These are phyloP conservation scores for Lojkania enalia DNA, from an alignment of 2,329 filamentous ascomycete species.

Conservation along the genomic window DNA sequence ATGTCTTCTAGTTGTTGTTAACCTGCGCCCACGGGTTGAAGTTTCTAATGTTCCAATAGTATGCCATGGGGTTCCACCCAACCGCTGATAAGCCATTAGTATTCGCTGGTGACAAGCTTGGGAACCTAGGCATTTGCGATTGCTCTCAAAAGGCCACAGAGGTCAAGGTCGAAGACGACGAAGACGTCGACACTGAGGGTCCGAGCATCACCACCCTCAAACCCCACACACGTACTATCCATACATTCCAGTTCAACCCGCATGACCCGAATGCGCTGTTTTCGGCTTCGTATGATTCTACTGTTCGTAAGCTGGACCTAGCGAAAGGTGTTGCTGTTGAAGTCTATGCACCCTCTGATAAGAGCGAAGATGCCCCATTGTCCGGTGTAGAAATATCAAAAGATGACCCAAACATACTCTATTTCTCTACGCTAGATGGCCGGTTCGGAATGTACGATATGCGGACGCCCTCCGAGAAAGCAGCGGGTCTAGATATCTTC, in stretches of 20 bases:
- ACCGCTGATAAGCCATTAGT: conserved; percentile 82
- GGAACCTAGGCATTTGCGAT: conserved; percentile 88
- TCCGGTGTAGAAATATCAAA: conserved; percentile 80
- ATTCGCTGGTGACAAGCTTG: conserved; percentile 93
- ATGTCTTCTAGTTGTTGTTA: conserved; percentile 16
- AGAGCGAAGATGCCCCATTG: conserved; percentile 73
- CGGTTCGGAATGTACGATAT: conserved; percentile 80
- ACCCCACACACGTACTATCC: conserved; percentile 85
- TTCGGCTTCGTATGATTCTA: conserved; percentile 89
- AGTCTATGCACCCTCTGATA: conserved; percentile 74
- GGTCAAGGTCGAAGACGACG: conserved; percentile 61
- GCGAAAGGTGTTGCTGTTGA: conserved; percentile 78
- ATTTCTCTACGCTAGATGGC: conserved; percentile 87
- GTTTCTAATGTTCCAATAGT: conserved; percentile 45
- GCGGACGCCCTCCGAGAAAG: conserved; percentile 59
- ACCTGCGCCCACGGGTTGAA: conserved; percentile 15
- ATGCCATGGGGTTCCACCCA: conserved; percentile 86
- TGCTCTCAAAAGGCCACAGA: conserved; percentile 69
- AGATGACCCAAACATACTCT: conserved; percentile 71
- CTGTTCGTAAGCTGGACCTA: conserved; percentile 84
- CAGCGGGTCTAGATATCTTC: conserved; percentile 63
- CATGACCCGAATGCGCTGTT: conserved; percentile 75
- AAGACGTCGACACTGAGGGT: conserved; percentile 66
- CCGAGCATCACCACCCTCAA: conserved; percentile 90
- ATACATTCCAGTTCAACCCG: conserved; percentile 77